Evolutionary conservation across 495 filamentous ascomycete species (phyloP).

Genomic region (Penicillium maclennaniae): DNA sequence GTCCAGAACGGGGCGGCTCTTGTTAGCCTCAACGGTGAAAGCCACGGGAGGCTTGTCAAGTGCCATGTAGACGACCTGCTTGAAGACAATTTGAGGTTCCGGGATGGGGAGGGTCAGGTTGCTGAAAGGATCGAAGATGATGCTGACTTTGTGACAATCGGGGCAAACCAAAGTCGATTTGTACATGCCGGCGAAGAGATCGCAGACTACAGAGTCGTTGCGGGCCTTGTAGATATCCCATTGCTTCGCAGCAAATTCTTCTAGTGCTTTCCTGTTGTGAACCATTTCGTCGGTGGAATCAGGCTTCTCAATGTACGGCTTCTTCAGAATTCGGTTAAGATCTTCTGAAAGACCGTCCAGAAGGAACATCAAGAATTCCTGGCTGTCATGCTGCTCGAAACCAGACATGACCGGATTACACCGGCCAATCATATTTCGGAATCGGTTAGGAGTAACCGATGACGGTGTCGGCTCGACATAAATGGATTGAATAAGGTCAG

Average conservation of each 20-base stretch:
- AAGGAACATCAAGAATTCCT: slow-evolving; percentile 95
- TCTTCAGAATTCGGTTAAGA: slow-evolving; percentile 87
- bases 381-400: slow-evolving; percentile 94
- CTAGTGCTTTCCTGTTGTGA: slow-evolving; percentile 68
- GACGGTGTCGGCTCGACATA: slow-evolving; percentile 54
- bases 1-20: slow-evolving; percentile 64
- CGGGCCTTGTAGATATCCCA: slow-evolving; percentile 90
- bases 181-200: slow-evolving; percentile 95
- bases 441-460: slow-evolving; percentile 67
- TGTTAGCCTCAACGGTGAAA: slow-evolving; percentile 85
- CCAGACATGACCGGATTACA: slow-evolving; percentile 84
- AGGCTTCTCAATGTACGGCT: slow-evolving; percentile 96
- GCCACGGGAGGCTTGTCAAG: slow-evolving; percentile 59
- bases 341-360: slow-evolving; percentile 95
- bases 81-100: slow-evolving; percentile 71
- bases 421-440: slow-evolving; percentile 76
- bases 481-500: slow-evolving; percentile 65
- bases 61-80: slow-evolving; percentile 69
- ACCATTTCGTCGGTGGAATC: slow-evolving; percentile 98
- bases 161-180: slow-evolving; percentile 95
- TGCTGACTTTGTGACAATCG: slow-evolving; percentile 88
- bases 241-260: slow-evolving; percentile 76
- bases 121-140: slow-evolving; percentile 98
- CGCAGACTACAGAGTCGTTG: slow-evolving; percentile 91
- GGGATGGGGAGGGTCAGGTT: slow-evolving; percentile 89